These are phyloP conservation scores for Colletotrichum brevisporum DNA, from an alignment of 2,329 filamentous ascomycete species.

Conservation along the genomic window DNA sequence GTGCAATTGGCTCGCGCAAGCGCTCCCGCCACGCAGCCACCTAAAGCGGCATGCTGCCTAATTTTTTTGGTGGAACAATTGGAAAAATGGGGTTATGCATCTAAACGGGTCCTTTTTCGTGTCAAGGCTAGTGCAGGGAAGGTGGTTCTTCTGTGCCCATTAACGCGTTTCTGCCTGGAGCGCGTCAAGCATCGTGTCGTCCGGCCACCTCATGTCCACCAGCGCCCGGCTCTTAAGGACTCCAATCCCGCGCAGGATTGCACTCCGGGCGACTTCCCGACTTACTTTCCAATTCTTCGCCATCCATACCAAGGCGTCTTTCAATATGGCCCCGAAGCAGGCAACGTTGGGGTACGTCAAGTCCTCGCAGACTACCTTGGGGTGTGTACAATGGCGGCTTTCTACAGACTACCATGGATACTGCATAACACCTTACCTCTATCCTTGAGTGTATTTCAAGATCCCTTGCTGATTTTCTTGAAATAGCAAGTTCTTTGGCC, in stretches of 20 bases:
- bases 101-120: constrained; percentile 28
- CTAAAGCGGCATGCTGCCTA: constrained; percentile 5
- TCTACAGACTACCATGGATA: constrained; percentile 1
- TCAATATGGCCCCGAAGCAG: constrained; percentile 74
- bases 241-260: constrained; percentile 27
- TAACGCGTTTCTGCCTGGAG: constrained; percentile 58
- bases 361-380: constrained; percentile 79
- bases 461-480: constrained; percentile 16
- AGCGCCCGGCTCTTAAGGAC: constrained; percentile 20
- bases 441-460: background rate
- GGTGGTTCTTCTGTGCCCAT: constrained; percentile 46
- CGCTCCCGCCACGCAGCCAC: background rate
- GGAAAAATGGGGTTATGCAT: constrained; percentile 11
- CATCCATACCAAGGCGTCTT: background rate
- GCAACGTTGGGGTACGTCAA: constrained; percentile 91
- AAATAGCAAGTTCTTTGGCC: constrained; percentile 86
- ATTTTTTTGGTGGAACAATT: background rate
- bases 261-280: constrained; percentile 12
- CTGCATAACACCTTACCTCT: background rate
- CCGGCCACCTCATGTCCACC: constrained; percentile 38
- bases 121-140: constrained; percentile 9
- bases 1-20: constrained; percentile 10
- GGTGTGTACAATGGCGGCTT: constrained; percentile 65
- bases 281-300: constrained; percentile 8
- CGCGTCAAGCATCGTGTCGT: constrained; percentile 51